Evolutionary conservation across 768 basidiomycete species (phyloP).

Genomic region (Collybiopsis confluens): DNA sequence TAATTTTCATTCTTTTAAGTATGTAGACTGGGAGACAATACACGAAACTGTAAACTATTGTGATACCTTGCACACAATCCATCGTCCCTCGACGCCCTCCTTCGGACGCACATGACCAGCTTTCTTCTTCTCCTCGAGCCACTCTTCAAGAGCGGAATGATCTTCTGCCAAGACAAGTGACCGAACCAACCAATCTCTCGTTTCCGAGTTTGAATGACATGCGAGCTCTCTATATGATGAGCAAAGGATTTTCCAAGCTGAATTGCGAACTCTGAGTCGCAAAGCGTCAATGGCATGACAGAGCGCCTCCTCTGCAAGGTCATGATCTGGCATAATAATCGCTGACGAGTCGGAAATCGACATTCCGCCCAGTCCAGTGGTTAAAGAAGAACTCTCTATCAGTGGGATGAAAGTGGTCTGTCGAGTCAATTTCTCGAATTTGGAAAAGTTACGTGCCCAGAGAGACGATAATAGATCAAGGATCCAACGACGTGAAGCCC

Average conservation of each 20-base stretch:
- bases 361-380: constrained; percentile 1
- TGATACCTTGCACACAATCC: constrained; percentile 39
- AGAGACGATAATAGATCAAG: constrained; percentile 45
- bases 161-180: constrained; percentile 41
- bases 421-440: constrained; percentile 42
- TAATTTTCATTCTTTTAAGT: too few relatives aligned
- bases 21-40: too few relatives aligned
- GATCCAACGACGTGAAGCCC: constrained; percentile 46
- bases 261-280: constrained; percentile 45
- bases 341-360: constrained; percentile 11
- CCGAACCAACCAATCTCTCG: constrained; percentile 42
- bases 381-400: constrained; percentile 15
- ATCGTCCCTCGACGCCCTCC: constrained; percentile 53
- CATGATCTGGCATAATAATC: not conserved
- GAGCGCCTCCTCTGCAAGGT: constrained; percentile 39
- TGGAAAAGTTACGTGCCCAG: constrained; percentile 50
- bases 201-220: constrained; percentile 32
- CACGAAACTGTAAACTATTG: too few relatives aligned
- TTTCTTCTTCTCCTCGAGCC: constrained; percentile 41
- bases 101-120: constrained; percentile 50
- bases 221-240: constrained; percentile 60
- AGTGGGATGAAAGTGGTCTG: constrained; percentile 18
- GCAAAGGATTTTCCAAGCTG: constrained; percentile 58
- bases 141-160: constrained; percentile 40
- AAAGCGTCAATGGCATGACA: constrained; percentile 40